Base-by-base conservation (phyloP, 2,329 filamentous ascomycete genomes). In the Paracoccidioides lutzii region DNA sequence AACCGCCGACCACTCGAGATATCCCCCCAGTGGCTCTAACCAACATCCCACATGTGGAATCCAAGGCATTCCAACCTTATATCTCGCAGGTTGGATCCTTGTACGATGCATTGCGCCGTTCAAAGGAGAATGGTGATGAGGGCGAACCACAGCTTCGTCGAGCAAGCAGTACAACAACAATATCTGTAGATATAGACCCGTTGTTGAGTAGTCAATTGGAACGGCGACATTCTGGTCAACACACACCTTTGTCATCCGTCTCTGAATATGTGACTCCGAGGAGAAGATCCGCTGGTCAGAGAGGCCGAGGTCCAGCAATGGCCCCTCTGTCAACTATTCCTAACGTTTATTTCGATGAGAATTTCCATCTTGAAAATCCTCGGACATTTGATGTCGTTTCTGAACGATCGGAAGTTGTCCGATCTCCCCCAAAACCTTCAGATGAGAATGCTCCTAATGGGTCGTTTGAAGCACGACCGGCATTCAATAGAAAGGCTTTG, bases 331-430 rank as follows among this genome's bases (percentile, higher is more conserved):
- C 90, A 4, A 97, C 90, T 0, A 95, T 98, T 45, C 93, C 93
- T 0, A 81, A 76, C 51, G 88, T 98, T 9, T 98, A 97, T 67
- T 96, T 96, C 63, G 93, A 97, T 54, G 87, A 95, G 38, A 84
- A 90, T 63, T 98, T 98, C 63, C 91, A 89, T 64, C 79, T 98
- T 6, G 93, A 98, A 67, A 97, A 98, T 60, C 93, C 93, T 0
- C 82, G 93, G 52, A 97, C 87, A 0, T 98, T 98, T 67, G 93
- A 98, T 67, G 83, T 97, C 32, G 90, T 98, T 12, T 97, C 90
- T 66, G 93, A 98, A 70, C 81, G 90, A 58, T 95, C 93, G 9
- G 91, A 97, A 69, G 88, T 98, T n/a, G 85, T 97, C n/a, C 81
- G 84, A 28, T 80, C 83, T 1, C 77, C 81, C 1, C 77, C 81